Evolutionary conservation across 2,329 filamentous ascomycete genomes (phyloP), one percentile per base, ranked within the genome.

Genomic region (Macrophomina pseudophaseolina): DNA sequence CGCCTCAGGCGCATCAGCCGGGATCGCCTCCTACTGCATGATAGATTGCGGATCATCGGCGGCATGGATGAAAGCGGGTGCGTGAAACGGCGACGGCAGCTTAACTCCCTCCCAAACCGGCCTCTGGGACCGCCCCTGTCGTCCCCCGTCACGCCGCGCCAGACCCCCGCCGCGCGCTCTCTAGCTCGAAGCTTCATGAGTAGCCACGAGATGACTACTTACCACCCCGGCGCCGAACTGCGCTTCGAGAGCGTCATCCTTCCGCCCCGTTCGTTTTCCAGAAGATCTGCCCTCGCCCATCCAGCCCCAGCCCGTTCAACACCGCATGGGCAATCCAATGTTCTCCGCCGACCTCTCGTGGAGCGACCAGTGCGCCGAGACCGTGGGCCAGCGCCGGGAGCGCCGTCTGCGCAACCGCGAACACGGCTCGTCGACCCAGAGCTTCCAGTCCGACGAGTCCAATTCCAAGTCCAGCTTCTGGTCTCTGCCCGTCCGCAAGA

Each of bases 331-430:
- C 54, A 28, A 11, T 28, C 32, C 65, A 28, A 80, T 80, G 78
- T 80, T 80, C 64, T 68, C 75, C 54, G 76, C 77, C 59, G 78
- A 80, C 69, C 69, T 80, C 28, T 76, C 76, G 23, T 79, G 78
- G 78, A 71, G 68, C 5, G 73, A 75, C 60, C 70, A 71, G 32
- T 70, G 68, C 44, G 71, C 71, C n/a, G 77, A 79, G 69, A 78
- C 72, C 52, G 74, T 80, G 48, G 78, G 78, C n/a, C 70, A 77
- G 67, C 74, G 76, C 9, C 73, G 70, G 66, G 74, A 79, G 66
- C 72, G 78, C 48, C 78, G 74, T 56, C 72, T 73, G 32, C 59
- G 53, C 54, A 32, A 23, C 32, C 53, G 60, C 71, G 69, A 65
- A 71, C 77, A 66, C 23, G 49, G 32, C 51, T 16, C 40, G 23